Conservation (phyloP, 495 filamentous ascomycete species). For the Lophiotrema nucula region DNA sequence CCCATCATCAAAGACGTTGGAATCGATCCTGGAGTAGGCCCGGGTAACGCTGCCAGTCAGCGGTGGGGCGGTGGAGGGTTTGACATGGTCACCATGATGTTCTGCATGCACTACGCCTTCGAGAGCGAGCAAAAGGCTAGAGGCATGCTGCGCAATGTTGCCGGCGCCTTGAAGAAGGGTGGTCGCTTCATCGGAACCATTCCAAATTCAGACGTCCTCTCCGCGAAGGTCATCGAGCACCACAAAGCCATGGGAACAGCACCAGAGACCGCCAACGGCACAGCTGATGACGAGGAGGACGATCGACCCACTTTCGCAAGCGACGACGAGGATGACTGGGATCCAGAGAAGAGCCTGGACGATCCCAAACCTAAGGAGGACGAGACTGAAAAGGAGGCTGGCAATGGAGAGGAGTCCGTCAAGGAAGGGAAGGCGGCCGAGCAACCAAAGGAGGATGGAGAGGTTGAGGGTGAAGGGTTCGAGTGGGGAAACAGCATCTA, state of each 20-base stretch:
- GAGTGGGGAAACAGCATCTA: constrained; percentile 95
- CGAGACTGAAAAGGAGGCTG: constrained; percentile 20
- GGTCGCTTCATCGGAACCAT: constrained; percentile 91
- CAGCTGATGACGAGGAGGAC: constrained; percentile 47
- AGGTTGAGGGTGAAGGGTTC: constrained; percentile 54
- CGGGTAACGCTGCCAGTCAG: constrained; percentile 53
- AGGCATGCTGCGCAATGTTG: constrained; percentile 90
- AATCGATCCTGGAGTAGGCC: constrained; percentile 67
- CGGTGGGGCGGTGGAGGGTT: constrained; percentile 76
- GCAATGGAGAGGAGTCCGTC: constrained; percentile 46
- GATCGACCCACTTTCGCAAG: constrained; percentile 39
- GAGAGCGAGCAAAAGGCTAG: constrained; percentile 82
- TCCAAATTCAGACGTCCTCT: constrained; percentile 87
- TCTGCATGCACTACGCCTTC: constrained; percentile 98
- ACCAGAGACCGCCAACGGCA: constrained; percentile 3
- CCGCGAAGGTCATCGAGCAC: constrained; percentile 55
- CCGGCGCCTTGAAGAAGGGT: constrained; percentile 84
- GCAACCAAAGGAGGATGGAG: constrained; percentile 51
- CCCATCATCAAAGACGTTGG: constrained; percentile 78
- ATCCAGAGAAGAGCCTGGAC: constrained; percentile 40
- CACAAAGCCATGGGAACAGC: constrained; percentile 24
- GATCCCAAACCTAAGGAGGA: constrained; percentile 20
- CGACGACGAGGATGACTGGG: constrained; percentile 52
- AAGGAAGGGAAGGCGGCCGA: constrained; percentile 43
- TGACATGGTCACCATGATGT: constrained; percentile 98